Conservation (phyloP, 176 grass and related monocot genomes). For the Cenchrus americanus region DNA sequence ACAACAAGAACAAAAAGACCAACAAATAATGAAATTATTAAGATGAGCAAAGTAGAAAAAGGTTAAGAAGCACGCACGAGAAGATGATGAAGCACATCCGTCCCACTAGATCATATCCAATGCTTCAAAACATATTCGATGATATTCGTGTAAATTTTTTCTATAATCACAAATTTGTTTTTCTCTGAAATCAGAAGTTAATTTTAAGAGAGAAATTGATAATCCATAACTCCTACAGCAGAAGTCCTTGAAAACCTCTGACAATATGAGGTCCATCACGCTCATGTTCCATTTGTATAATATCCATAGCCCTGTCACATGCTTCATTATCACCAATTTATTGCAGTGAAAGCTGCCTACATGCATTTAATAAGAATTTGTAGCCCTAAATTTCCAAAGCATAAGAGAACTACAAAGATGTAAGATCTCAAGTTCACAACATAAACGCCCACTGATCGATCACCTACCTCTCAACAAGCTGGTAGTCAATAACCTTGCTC, state of each 20-base stretch:
- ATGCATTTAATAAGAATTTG: neutral
- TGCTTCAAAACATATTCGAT: neutral
- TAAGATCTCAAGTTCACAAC: too few species aligned
- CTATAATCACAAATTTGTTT: neutral
- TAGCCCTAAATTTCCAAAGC: too few species aligned
- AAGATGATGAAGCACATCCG: conserved; percentile 3
- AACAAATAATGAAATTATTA: neutral
- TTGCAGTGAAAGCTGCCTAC: neutral
- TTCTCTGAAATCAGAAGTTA: conserved; percentile 1
- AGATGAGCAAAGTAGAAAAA: neutral
- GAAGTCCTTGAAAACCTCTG: neutral
- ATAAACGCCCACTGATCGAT: too few species aligned
- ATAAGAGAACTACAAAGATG: too few species aligned
- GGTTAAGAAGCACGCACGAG: neutral
- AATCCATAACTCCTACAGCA: neutral
- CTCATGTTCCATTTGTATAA: neutral
- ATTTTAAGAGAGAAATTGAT: neutral
- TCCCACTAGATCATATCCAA: conserved; percentile 3
- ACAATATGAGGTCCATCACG: neutral
- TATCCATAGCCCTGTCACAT: neutral
- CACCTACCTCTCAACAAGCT: too few species aligned
- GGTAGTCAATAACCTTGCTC: too few species aligned
- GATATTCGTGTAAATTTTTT: neutral
- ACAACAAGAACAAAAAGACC: neutral
- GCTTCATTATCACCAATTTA: neutral